phyloP scores from a whole-genome alignment of 106 monocot species.

The Dendrobium chrysotoxum region DNA sequence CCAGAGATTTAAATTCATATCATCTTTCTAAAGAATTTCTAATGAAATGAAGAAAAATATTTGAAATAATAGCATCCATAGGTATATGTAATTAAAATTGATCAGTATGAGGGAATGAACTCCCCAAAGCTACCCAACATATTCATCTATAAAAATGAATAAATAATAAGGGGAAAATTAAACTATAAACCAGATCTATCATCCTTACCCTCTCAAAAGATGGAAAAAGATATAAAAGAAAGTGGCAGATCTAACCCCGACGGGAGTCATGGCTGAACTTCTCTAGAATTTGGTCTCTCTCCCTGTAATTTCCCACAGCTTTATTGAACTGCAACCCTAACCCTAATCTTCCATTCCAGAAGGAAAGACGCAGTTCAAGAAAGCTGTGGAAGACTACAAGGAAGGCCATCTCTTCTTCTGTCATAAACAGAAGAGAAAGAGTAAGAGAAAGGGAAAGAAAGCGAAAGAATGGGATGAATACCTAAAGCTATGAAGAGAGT shows the following conservation, averaged over 20 bases:
- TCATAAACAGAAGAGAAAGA: neutral
- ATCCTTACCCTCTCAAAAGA: neutral
- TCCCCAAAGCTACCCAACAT: neutral
- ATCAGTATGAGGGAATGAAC: no score
- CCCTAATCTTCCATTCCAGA: neutral
- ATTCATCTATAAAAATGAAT: neutral
- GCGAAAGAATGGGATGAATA: neutral
- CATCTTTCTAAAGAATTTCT: no score
- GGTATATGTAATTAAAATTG: no score
- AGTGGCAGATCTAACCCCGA: neutral
- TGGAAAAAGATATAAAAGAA: neutral
- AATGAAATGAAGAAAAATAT: no score
- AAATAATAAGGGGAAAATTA: no score
- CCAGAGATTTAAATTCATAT: no score
- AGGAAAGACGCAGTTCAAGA: conserved; percentile 50
- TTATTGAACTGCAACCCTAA: conserved; percentile 85
- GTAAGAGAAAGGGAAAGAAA: neutral
- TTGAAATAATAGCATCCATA: no score
- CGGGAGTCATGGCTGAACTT: neutral
- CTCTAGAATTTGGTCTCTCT: conserved; percentile 15
- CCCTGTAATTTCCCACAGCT: conserved; percentile 94
- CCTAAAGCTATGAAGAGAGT: neutral
- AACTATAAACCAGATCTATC: neutral
- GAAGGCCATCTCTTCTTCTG: conserved; percentile 23
- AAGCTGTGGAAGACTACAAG: conserved; percentile 74